phyloP scores from a whole-genome alignment of 805 yeast species.

The Wickerhamomyces pijperi region DNA sequence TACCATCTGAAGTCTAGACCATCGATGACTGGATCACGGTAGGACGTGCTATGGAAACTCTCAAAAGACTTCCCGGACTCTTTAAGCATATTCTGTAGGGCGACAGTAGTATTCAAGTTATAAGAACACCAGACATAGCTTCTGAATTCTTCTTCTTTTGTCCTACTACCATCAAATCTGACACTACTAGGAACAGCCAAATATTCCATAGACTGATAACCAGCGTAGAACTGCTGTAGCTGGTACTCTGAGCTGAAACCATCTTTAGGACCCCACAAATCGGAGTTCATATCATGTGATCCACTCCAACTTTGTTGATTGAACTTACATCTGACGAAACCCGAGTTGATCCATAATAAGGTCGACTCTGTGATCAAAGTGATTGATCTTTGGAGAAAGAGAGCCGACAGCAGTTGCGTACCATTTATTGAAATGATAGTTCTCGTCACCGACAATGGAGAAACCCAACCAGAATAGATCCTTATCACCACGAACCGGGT shows the following conservation, averaged over 20 bases:
- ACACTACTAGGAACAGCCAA: not conserved
- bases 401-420: conserved; percentile 30
- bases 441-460: conserved; percentile 26
- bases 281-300: not conserved
- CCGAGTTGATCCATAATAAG: conserved; percentile 62
- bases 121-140: not conserved
- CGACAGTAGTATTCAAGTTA: not conserved
- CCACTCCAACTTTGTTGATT: no score
- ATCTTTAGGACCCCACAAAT: no score
- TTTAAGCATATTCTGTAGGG: no score
- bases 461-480: conserved; percentile 71
- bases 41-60: no score
- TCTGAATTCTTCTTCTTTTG: not conserved
- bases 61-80: no score
- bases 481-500: conserved; percentile 66
- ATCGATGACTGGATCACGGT: no score
- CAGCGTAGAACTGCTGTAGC: not conserved
- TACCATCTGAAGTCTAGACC: no score
- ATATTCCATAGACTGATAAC: not conserved
- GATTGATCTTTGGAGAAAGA: conserved; percentile 54
- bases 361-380: conserved; percentile 36
- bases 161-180: not conserved
- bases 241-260: not conserved
- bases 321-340: conserved; percentile 45
- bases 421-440: conserved; percentile 25